These are phyloP conservation scores for Xylaria nigripes DNA, from an alignment of 495 filamentous ascomycete genomes.

Conservation along the genomic window DNA sequence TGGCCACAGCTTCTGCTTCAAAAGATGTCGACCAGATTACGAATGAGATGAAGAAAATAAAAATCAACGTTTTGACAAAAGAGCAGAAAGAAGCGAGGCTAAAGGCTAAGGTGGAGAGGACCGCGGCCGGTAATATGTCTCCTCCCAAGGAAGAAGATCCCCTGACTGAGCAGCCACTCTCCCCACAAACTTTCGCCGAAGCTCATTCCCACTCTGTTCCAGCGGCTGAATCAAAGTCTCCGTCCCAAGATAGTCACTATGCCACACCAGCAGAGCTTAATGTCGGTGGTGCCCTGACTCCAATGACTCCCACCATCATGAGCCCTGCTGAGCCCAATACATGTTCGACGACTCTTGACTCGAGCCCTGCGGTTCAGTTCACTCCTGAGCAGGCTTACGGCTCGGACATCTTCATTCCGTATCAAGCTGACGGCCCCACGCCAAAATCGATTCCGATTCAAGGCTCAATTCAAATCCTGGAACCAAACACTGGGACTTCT, in stretches of 20 bases:
- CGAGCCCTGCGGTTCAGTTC: conserved; percentile 11
- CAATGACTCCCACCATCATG: conserved; percentile 13
- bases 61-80: conserved; percentile 62
- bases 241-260: conserved; percentile 1
- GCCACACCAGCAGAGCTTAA: conserved; percentile 7
- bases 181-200: neutral
- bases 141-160: conserved; percentile 3
- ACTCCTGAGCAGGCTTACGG: conserved; percentile 1
- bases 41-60: conserved; percentile 65
- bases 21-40: conserved; percentile 52
- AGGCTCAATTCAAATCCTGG: conserved; percentile 30
- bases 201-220: neutral
- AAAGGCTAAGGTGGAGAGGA: conserved; percentile 24
- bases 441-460: conserved; percentile 14
- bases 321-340: conserved; percentile 11
- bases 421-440: conserved; percentile 32
- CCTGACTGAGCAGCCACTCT: neutral
- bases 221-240: conserved; percentile 4
- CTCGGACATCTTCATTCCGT: conserved; percentile 24
- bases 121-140: conserved; percentile 11
- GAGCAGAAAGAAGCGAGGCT: conserved; percentile 57
- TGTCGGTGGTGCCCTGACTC: neutral
- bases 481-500: conserved; percentile 21
- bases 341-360: conserved; percentile 7
- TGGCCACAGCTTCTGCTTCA: conserved; percentile 15